A percentile compares a stretch with the other conserved stretches of the same genome.
Conservation (phyloP, 306 rosid genomes). For the Bauhinia variegata region DNA sequence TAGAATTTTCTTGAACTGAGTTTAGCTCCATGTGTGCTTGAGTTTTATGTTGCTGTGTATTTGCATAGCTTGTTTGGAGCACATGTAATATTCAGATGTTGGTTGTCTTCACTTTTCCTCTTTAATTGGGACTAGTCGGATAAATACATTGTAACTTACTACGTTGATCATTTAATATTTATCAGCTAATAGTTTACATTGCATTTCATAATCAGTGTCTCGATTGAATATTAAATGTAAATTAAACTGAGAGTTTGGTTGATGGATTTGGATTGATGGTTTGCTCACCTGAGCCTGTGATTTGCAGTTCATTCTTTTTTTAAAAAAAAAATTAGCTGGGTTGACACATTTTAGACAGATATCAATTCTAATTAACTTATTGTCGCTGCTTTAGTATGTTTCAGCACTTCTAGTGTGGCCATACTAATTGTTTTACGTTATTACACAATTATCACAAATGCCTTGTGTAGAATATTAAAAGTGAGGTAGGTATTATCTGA, state of each 20-base stretch:
- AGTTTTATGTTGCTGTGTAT: conserved; percentile 16
- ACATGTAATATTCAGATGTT: conserved; percentile 34
- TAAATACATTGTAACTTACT: conserved; percentile 16
- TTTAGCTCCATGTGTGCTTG: conserved; percentile 24
- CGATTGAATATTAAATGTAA: neutral
- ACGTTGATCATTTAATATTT: neutral
- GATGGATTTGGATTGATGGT: neutral
- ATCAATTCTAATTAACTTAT: neutral
- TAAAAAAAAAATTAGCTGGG: no score
- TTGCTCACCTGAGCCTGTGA: neutral
- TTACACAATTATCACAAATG: no score
- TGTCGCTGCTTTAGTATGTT: neutral
- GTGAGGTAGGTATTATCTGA: no score
- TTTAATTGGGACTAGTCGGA: conserved; percentile 27
- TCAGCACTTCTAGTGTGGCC: no score
- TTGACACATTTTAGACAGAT: neutral
- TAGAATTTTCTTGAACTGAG: conserved; percentile 13
- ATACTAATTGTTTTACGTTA: no score
- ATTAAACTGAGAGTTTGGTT: neutral
- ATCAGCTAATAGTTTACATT: neutral
- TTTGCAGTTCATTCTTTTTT: neutral
- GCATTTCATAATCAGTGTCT: neutral
- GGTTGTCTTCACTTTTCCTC: conserved; percentile 11
- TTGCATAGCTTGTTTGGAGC: conserved; percentile 28
- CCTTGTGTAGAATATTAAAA: no score